Base-by-base conservation (phyloP, 768 basidiomycete species). In the Naematelia encephala region DNA sequence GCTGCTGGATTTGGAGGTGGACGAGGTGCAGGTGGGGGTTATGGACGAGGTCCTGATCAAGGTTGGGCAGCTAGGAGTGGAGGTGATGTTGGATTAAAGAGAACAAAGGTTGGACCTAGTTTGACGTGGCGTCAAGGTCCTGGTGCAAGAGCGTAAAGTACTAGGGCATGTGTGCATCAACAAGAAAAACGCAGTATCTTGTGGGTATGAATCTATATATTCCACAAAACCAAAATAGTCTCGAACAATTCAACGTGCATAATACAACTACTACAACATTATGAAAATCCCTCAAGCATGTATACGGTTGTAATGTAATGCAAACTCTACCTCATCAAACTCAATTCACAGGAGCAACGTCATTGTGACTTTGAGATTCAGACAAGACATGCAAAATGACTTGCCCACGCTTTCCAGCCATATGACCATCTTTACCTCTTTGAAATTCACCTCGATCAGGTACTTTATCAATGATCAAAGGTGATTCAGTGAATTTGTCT, bases 41-140 rank as follows among this genome's bases (percentile, higher is more conserved):
- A n/a, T n/a, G n/a, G n/a, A n/a, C n/a, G n/a, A n/a, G n/a, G n/a
- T n/a, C n/a, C n/a, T n/a, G n/a, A 57, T 28, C 52, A 44, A 51
- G 54, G 53, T 22, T 56, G 51, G 60, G 16, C 27, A 57, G 16
- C 43, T 55, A 49, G 26, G 49, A 39, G 34, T 16, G 34, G 34
- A 16, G 8, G 34, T 39, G 8, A 39, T 8, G 34, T 39, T 16
- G 34, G 34, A 39, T 16, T 56, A 51, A 70, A 54, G 49, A 56
- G 53, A 54, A 72, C 73, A 4, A 61, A 25, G 47, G 52, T 39
- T 21, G 48, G 68, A 49, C 73, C 73, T 14, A 51, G 47, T 23
- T 48, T 74, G 52, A 62, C 64, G 16, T 74, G 61, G 57, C 60
- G 64, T 34, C 69, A 74, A 61, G 70, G 67, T 1, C 70, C 70